Evolutionary conservation across 2,329 filamentous ascomycete species (phyloP), one percentile per base, ranked within the genome.

Genomic region (Grosmannia clavigera): DNA sequence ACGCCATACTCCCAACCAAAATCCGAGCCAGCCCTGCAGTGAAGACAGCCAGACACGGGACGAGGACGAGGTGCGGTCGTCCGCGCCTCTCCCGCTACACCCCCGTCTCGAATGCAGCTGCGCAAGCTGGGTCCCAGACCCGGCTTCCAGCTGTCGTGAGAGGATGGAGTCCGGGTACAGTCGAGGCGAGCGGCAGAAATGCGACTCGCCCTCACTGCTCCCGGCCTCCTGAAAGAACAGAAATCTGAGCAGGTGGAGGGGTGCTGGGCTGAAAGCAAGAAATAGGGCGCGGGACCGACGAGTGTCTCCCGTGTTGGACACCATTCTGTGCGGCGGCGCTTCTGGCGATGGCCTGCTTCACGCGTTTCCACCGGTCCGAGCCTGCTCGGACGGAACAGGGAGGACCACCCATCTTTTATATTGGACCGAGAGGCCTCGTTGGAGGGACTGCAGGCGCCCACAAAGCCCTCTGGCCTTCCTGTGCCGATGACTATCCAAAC

Each of bases 221-320:
- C 55, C 14, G 22, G 52, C n/a, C 43, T 35, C n/a, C 43, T 14
- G 12, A 57, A 68, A 71, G 69, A 71, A 71, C 69, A 70, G 69
- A 71, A 64, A 71, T 70, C 69, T 66, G 69, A 71, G 69, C 69
- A 69, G 67, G 38, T 25, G n/a, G 40, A 22, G 3, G 29, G 31
- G 27, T 2, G n/a, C 27, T 48, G 22, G 46, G 7, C 6, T 5
- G 19, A 16, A 11, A 6, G 22, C 10, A 33, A 25, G 22, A 22
- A 31, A 33, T 11, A 43, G 3, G 22, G 5, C 7, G 11, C 27
- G 7, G 22, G 33, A 14, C 9, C 29, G 22, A 31, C 38, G 40
- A 48, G 52, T n/a, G 58, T 50, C 19, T 51, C 46, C n/a, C 4
- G 11, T 33, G 11, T 19, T 11, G 9, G 7, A 5, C 31, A 12